Evolutionary conservation across 2,329 filamentous ascomycete species (phyloP).

Genomic region (Ophiosphaerella korrae): DNA sequence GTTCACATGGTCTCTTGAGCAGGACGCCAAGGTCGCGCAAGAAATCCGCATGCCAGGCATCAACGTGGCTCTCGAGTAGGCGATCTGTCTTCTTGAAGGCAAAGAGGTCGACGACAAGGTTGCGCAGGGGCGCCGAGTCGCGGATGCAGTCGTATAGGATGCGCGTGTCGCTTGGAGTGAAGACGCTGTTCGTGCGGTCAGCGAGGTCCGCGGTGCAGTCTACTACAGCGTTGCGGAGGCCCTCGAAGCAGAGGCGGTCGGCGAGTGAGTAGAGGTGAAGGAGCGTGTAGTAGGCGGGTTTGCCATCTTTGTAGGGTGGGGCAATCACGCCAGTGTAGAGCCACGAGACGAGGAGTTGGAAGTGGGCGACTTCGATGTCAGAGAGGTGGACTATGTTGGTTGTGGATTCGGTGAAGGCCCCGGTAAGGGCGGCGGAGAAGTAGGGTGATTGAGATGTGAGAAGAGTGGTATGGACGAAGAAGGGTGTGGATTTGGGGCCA

Average conservation of each 20-base stretch:
- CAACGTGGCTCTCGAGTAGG: slow-evolving; percentile 52
- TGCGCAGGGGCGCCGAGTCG: slow-evolving; percentile 46
- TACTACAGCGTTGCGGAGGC: slow-evolving; percentile 52
- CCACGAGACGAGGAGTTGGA: slow-evolving; percentile 59
- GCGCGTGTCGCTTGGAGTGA: slow-evolving; percentile 55
- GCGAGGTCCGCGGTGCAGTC: slow-evolving; percentile 52
- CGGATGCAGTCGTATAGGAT: slow-evolving; percentile 54
- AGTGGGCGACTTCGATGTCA: slow-evolving; percentile 52
- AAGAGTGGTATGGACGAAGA: slow-evolving; percentile 55
- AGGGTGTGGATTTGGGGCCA: slow-evolving; percentile 48
- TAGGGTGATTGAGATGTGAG: slow-evolving; percentile 55
- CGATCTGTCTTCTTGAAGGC: slow-evolving; percentile 60
- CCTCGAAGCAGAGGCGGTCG: slow-evolving; percentile 54
- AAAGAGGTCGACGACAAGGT: slow-evolving; percentile 56
- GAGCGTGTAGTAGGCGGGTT: slow-evolving; percentile 57
- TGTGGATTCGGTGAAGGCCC: slow-evolving; percentile 53
- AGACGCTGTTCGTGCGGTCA: slow-evolving; percentile 56
- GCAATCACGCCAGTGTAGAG: slow-evolving; percentile 53
- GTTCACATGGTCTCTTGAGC: slow-evolving; percentile 52
- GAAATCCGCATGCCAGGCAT: slow-evolving; percentile 56
- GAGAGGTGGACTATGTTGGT: slow-evolving; percentile 51
- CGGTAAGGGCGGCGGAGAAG: slow-evolving; percentile 57
- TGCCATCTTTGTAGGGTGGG: slow-evolving; percentile 52
- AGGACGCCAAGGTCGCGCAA: slow-evolving; percentile 54
- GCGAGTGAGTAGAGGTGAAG: slow-evolving; percentile 54